Evolutionary conservation across 2,329 filamentous ascomycete species (phyloP).

Genomic region (Xylaria sp.): DNA sequence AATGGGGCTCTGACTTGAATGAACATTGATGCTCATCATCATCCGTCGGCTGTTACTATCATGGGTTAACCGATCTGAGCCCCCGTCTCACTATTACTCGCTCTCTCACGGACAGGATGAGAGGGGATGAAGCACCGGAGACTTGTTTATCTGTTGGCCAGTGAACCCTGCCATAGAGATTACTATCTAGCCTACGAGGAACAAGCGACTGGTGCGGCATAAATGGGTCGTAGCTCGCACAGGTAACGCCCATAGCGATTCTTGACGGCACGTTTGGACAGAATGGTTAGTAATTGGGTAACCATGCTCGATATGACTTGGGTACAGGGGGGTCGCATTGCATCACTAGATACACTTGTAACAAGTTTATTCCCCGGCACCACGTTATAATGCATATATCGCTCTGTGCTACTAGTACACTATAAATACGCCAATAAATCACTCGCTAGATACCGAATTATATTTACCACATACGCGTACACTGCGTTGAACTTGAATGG

Average conservation of each 20-base stretch:
- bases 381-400: neutral
- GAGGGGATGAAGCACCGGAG: no score
- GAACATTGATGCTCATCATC: no score
- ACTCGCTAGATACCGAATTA: neutral
- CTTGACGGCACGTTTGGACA: neutral
- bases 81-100: no score
- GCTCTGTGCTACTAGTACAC: neutral
- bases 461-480: neutral
- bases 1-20: no score
- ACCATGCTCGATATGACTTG: neutral
- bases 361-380: conserved; percentile 13
- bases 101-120: no score
- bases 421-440: neutral
- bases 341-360: conserved; percentile 24
- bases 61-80: no score
- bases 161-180: neutral
- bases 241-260: neutral
- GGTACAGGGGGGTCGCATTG: conserved; percentile 10
- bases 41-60: no score
- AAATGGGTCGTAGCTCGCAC: neutral
- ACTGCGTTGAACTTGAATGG: no score
- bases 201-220: no score
- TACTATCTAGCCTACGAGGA: no score
- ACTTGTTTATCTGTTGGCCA: neutral
- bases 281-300: neutral